Evolutionary conservation across 768 basidiomycete species (phyloP), one percentile per base, ranked within the genome.

Genomic region (Suillus cothurnatus): DNA sequence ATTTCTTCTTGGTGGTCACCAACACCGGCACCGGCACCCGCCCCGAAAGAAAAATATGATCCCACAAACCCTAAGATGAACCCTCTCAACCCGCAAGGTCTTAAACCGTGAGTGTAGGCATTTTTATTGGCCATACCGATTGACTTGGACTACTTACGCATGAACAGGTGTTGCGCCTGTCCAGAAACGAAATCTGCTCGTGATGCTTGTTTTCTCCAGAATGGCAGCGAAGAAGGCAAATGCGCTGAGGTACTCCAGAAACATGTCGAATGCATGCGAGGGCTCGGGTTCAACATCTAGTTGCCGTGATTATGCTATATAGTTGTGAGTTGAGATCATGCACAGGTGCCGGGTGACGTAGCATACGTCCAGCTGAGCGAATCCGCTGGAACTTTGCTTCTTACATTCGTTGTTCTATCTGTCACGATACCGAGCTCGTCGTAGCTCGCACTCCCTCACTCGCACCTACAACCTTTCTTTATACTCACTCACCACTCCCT

Each of bases 91-190:
- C 97, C 97, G 0, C 72, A 95, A 71, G 95, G 95, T n/a, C 79
- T 97, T 61, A 99, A 99, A 76, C 92, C 97, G 97, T 97, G 75
- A 65, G 94, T 81, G 17, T 19, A 11, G 26, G 26, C 21, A 39
- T 60, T 39, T 39, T 57, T 32, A 23, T 11, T 38, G 36, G 34
- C 41, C 11, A 4, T 2, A 23, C 23, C 6, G 0, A 1, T 28
- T 17, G 9, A 34, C 53, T 47, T 41, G 53, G 14, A 12, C 64
- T 62, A 47, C 15, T 60, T 43, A 41, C 11, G 45, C 6, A 26
- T 11, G n/a, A 41, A 26, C 67, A 99, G 97, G 71, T 99, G 97
- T 71, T 98, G 97, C 73, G 97, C 96, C 50, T 99, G 97, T 74
- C 95, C 95, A 2, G 85, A 94, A 71, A 97, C 95, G 3, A 99